Percentiles rank a stretch among this genome's conserved stretches.
Conservation (phyloP, 306 rosid species). For the Arachis stenosperma region DNA sequence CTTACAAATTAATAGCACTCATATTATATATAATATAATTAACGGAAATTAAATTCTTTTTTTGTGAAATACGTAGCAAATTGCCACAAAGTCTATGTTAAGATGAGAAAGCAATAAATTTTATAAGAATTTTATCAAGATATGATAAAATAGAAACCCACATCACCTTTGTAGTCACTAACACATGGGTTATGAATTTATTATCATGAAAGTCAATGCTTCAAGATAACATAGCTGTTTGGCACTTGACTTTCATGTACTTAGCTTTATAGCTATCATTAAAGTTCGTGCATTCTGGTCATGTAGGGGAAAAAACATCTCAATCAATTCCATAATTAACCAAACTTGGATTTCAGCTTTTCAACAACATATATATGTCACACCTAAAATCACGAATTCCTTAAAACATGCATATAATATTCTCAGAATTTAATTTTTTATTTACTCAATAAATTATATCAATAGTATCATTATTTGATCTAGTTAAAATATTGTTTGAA, state of each 20-base stretch:
- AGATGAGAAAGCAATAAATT: conserved; percentile 23
- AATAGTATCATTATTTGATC: no score
- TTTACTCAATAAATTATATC: no score
- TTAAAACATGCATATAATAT: no score
- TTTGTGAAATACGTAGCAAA: no score
- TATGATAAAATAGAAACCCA: conserved; percentile 33
- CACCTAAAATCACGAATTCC: neutral
- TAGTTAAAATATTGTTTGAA: no score
- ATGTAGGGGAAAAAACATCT: no score
- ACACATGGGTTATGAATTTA: conserved; percentile 32
- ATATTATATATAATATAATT: no score
- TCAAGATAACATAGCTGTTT: conserved; percentile 39
- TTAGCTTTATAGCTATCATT: no score
- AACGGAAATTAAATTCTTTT: no score
- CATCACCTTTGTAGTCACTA: conserved; percentile 31
- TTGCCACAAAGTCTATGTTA: neutral
- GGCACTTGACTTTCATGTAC: conserved; percentile 21
- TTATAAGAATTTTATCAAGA: neutral
- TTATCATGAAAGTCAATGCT: conserved; percentile 41
- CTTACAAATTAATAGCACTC: no score
- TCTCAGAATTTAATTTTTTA: no score
- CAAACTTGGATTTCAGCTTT: conserved; percentile 1
- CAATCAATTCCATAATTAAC: conserved; percentile 7
- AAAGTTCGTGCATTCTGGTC: no score
- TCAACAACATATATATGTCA: neutral